Conservation (phyloP, 495 filamentous ascomycete genomes). For the Darksidea phi region DNA sequence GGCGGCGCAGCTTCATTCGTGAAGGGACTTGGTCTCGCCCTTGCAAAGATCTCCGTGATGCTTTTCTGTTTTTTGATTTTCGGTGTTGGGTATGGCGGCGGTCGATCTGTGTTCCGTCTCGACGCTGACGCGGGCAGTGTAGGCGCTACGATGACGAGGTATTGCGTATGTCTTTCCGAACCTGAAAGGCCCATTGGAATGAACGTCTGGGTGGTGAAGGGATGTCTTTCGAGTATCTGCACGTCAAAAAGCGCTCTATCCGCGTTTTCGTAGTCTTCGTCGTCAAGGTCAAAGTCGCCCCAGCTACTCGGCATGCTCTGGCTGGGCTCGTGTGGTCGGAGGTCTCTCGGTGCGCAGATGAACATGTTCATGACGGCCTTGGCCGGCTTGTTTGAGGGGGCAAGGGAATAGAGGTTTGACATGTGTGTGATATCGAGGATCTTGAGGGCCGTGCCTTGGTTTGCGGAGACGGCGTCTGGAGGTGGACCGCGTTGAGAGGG, state of each 20-base stretch:
- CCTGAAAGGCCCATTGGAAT: conserved; percentile 65
- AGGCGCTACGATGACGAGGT: conserved; percentile 91
- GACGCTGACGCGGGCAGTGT: conserved; percentile 44
- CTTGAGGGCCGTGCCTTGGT: conserved; percentile 87
- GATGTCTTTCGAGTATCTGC: conserved; percentile 83
- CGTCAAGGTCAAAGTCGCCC: conserved; percentile 36
- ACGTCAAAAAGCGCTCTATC: conserved; percentile 59
- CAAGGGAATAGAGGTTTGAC: conserved; percentile 62
- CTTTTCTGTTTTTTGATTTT: conserved; percentile 41
- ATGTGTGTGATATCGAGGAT: conserved; percentile 74
- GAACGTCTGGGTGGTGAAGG: conserved; percentile 91
- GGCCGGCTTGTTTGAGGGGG: conserved; percentile 62
- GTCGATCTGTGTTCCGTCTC: conserved; percentile 8
- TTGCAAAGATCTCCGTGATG: conserved; percentile 39
- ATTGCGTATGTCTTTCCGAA: conserved; percentile 47
- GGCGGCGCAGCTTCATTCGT: conserved; percentile 40
- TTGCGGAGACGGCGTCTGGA: conserved; percentile 54
- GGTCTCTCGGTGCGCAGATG: conserved; percentile 69
- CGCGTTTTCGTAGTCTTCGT: conserved; percentile 10
- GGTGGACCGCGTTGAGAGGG: conserved; percentile 30
- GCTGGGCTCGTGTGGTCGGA: conserved; percentile 41
- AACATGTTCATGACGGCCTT: conserved; percentile 81
- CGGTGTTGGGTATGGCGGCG: conserved; percentile 47
- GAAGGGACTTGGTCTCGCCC: conserved; percentile 45
- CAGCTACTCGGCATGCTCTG: conserved; percentile 36